Evolutionary conservation across 225 moss, liverwort and hornwort genomes (phyloP), one percentile per base, ranked within the genome.

Genomic region (Marchantia paleacea): DNA sequence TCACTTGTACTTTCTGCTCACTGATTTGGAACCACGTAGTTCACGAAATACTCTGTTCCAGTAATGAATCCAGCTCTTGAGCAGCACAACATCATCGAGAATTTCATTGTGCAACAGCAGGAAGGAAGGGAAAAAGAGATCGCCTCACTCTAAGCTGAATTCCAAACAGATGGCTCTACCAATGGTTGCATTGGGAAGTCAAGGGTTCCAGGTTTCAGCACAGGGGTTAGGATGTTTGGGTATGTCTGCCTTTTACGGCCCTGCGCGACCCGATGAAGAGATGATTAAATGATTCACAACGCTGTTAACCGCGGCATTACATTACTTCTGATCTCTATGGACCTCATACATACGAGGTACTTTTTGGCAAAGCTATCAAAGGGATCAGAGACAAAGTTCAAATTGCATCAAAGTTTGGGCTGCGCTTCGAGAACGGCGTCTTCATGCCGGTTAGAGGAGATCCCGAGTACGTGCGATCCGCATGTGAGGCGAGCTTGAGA

Each of bases 191-290:
- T 80, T 88, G 47, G 88, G 88, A 19, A 82, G 80, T 4, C 88
- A 90, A 64, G 88, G 88, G 14, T 55, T 90, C 58, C 75, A 82
- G 31, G 86, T 90, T 64, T 90, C 90, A 20, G 66, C 83, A 61
- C 90, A 82, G 52, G 90, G 88, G 0, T 39, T 90, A 74, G 90
- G 90, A 19, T 88, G 86, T 81, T 88, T 90, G 88, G 86, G 88
- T 24, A 90, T 88, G 88, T 73, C 84, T 50, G 82, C 71, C 0
- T 22, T 10, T 6, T 88, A 86, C 39, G 90, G 90, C 8, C 83
- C 84, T 8, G 31, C 81, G 60, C 83, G 86, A 78, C 78, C 84
- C 9, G 90, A 90, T 39, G 53, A 80, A 48, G 90, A 90, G 26
- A 88, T 90, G 90, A 70, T 90, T 50, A 51, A 86, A 63, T 90